Evolutionary conservation across 179 eudicot species (phyloP).

Genomic region (Beta lomatogona): DNA sequence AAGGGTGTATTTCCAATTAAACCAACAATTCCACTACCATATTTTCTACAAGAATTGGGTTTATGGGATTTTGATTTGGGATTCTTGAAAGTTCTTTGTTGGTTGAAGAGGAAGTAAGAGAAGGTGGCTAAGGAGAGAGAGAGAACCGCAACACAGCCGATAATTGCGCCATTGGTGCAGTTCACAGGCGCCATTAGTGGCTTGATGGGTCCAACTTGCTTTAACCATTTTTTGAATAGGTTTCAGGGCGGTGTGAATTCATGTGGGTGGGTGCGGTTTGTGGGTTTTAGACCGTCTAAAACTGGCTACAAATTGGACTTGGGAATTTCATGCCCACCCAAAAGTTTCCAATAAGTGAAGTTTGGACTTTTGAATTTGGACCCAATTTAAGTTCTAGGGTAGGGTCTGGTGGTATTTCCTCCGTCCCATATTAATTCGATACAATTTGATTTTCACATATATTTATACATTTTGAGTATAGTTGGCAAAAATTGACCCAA

Average conservation of each 20-base stretch:
- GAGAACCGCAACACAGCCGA: slow-evolving; percentile 32
- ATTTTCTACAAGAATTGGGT: slow-evolving; percentile 26
- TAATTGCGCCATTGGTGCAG: slow-evolving; percentile 39
- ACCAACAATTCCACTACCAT: slow-evolving; percentile 57
- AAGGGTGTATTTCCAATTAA: slow-evolving; percentile 95
- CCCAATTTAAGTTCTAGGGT: not conserved
- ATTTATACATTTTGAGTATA: too few relatives aligned
- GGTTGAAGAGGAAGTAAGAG: slow-evolving; percentile 47
- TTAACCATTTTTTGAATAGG: not conserved
- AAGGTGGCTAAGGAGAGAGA: slow-evolving; percentile 51
- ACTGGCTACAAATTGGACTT: too few relatives aligned
- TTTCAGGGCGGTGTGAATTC: not conserved
- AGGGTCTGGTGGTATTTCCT: not conserved
- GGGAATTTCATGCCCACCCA: not conserved
- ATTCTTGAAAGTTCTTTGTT: slow-evolving; percentile 26
- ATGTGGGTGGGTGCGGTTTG: not conserved
- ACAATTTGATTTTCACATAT: too few relatives aligned
- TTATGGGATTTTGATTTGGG: slow-evolving; percentile 28
- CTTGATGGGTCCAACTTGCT: slow-evolving; percentile 16
- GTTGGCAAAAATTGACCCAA: too few relatives aligned
- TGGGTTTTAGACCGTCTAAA: not conserved
- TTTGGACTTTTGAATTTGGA: not conserved
- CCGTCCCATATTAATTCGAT: too few relatives aligned
- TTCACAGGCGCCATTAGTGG: slow-evolving; percentile 42
- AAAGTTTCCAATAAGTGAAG: not conserved